Percentiles rank a stretch among this genome's conserved stretches.
These are phyloP conservation scores for Gossypium mustelinum DNA, from an alignment of 345 rosid genomes.

Conservation along the genomic window DNA sequence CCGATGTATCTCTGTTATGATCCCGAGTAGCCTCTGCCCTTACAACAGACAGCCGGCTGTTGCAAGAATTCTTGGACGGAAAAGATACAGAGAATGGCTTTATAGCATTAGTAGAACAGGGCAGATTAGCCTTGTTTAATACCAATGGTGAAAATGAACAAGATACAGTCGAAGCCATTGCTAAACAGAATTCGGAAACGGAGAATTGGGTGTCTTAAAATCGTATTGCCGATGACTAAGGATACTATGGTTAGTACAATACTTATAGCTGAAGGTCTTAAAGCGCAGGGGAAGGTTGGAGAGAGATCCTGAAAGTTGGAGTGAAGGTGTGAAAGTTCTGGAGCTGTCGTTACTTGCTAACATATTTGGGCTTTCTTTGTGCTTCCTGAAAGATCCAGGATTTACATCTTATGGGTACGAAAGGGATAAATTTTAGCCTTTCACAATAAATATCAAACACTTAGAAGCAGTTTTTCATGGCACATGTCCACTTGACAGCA, in stretches of 20 bases:
- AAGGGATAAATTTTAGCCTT: neutral
- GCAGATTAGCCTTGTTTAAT: neutral
- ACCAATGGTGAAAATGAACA: constrained; percentile 26
- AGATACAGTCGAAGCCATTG: constrained; percentile 42
- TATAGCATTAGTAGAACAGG: constrained; percentile 4
- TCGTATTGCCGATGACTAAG: neutral
- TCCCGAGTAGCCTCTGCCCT: constrained; percentile 39
- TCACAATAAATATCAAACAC: neutral
- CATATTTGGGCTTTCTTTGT: neutral
- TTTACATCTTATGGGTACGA: neutral
- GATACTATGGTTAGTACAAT: neutral
- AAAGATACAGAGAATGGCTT: constrained; percentile 29
- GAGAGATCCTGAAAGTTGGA: constrained; percentile 28
- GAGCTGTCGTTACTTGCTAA: neutral
- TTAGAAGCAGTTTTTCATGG: too few relatives aligned
- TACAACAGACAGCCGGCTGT: constrained; percentile 21
- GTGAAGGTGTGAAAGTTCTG: constrained; percentile 12
- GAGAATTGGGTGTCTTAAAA: neutral
- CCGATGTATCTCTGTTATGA: constrained; percentile 34
- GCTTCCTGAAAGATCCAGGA: constrained; percentile 23
- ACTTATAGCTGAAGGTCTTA: constrained; percentile 5
- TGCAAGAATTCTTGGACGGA: constrained; percentile 13
- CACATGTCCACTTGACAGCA: too few relatives aligned
- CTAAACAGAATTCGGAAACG: neutral
- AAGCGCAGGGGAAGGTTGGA: constrained; percentile 11